Evolutionary conservation across 805 yeast genomes (phyloP).

Genomic region (Kockiozyma suomiensis): DNA sequence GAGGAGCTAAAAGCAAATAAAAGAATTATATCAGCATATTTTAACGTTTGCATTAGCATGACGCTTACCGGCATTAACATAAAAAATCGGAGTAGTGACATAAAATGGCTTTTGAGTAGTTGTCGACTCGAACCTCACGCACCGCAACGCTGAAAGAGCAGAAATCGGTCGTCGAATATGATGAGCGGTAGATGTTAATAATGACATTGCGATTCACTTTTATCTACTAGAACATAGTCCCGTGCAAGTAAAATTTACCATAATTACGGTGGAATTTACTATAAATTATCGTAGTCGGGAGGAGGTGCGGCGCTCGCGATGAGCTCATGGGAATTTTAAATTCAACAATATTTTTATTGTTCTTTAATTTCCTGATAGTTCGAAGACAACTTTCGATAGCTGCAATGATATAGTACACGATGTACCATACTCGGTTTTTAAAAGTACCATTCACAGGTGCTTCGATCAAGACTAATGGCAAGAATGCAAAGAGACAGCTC

Average conservation of each 20-base stretch:
- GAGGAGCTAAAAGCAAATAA: constrained; percentile 63
- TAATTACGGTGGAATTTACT: too few relatives aligned
- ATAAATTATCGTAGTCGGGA: too few relatives aligned
- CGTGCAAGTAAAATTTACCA: too few relatives aligned
- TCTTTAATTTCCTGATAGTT: background rate
- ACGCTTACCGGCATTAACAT: constrained; percentile 72
- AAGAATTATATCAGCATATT: background rate
- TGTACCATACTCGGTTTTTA: constrained; percentile 30
- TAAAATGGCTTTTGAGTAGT: constrained; percentile 44
- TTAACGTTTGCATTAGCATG: background rate
- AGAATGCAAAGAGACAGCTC: background rate
- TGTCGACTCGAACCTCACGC: background rate
- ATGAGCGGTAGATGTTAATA: background rate
- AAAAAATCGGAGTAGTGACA: constrained; percentile 90
- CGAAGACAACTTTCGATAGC: background rate
- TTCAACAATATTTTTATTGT: background rate
- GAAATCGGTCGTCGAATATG: background rate
- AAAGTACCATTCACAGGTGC: constrained; percentile 21
- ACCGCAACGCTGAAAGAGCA: background rate
- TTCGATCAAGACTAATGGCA: background rate
- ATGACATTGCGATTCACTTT: background rate
- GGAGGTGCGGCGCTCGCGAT: too few relatives aligned
- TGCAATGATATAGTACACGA: background rate
- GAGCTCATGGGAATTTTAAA: background rate
- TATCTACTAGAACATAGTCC: too few relatives aligned